A percentile compares a stretch with the other conserved stretches of the same genome.
Conservation (phyloP, 768 basidiomycete species). For the Ephemerocybe angulata region DNA sequence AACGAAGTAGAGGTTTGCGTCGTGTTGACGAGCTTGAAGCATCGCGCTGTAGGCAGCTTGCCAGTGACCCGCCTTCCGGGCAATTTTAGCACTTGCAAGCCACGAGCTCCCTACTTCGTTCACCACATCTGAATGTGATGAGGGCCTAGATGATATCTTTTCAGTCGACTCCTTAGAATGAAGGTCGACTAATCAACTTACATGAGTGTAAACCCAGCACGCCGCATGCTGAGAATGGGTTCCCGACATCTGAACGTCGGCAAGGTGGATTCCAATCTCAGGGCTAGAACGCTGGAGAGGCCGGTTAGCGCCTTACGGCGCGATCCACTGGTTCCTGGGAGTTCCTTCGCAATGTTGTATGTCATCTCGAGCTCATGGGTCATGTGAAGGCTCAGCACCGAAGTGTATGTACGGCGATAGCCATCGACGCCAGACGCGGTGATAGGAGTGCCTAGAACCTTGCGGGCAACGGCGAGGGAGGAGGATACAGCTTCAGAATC, state of each 20-base stretch:
- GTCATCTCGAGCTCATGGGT: slow-evolving; percentile 82
- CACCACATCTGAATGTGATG: slow-evolving; percentile 36
- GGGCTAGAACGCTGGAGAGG: slow-evolving; percentile 49
- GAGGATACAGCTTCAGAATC: slow-evolving; percentile 42
- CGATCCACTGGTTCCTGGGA: slow-evolving; percentile 32
- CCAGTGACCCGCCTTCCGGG: slow-evolving; percentile 90
- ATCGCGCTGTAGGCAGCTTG: slow-evolving; percentile 97
- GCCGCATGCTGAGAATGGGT: slow-evolving; percentile 82
- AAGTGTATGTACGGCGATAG: slow-evolving; percentile 85
- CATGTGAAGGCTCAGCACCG: slow-evolving; percentile 79
- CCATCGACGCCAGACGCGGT: slow-evolving; percentile 74
- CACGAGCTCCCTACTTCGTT: slow-evolving; percentile 79
- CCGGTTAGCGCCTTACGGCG: slow-evolving; percentile 36
- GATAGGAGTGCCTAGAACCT: slow-evolving; percentile 74
- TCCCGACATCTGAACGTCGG: slow-evolving; percentile 89
- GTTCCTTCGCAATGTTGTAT: slow-evolving; percentile 37
- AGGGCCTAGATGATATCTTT: slow-evolving; percentile 23
- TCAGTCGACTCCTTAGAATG: slow-evolving; percentile 3
- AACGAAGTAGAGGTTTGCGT: slow-evolving; percentile 74
- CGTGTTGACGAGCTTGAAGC: slow-evolving; percentile 78
- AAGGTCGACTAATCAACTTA: slow-evolving; percentile 29
- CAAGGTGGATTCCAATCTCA: slow-evolving; percentile 70
- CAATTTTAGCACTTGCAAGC: slow-evolving; percentile 93
- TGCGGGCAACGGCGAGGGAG: slow-evolving; percentile 62
- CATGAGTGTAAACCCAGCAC: slow-evolving; percentile 78